phyloP scores from a whole-genome alignment of 306 rosid species.

The Corylus avellana region DNA sequence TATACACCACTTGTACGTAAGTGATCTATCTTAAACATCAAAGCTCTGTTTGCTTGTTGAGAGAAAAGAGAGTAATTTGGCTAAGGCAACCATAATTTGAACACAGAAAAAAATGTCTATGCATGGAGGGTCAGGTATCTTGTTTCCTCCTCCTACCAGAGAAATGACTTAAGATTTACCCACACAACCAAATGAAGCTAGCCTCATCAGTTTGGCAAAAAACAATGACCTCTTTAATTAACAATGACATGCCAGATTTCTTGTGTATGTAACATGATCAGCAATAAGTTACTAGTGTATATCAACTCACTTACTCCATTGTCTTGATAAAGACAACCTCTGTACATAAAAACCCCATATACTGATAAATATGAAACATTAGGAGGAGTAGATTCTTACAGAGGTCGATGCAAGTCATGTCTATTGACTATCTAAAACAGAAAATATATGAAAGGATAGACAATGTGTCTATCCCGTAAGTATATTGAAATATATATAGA shows the following conservation, averaged over 20 bases:
- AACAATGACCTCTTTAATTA: neutral
- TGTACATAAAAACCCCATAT: no score
- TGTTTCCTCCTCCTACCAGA: conserved; percentile 23
- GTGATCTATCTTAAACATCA: neutral
- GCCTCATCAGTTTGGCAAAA: conserved; percentile 2
- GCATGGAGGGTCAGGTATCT: conserved; percentile 28
- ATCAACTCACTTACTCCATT: neutral
- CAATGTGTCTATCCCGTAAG: no score
- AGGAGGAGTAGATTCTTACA: neutral
- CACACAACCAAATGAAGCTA: neutral
- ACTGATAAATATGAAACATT: neutral
- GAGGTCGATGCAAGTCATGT: no score
- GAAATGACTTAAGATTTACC: conserved; percentile 32
- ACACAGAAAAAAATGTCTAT: neutral
- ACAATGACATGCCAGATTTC: neutral
- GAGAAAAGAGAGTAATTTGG: conserved; percentile 18
- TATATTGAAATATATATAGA: no score
- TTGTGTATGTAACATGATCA: neutral
- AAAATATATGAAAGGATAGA: no score
- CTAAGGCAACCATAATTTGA: neutral
- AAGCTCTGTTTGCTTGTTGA: conserved; percentile 18
- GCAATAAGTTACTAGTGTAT: neutral
- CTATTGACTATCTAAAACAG: no score
- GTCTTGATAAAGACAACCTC: neutral
- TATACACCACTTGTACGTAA: neutral